Base-by-base conservation (phyloP, 176 grass and related monocot genomes). In the Coix lacrymajobi region DNA sequence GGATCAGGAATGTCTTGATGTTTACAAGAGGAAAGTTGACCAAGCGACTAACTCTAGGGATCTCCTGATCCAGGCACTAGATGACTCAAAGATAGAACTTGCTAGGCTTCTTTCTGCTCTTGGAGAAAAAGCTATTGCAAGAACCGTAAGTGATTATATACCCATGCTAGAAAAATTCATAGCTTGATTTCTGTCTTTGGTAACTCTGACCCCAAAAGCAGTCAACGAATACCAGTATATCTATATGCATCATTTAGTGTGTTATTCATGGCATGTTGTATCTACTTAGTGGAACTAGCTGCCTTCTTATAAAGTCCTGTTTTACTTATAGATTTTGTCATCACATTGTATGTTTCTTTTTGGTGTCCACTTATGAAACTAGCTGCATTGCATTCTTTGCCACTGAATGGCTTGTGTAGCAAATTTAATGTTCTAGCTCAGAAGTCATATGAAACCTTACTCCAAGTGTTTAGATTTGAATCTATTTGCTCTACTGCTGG, bases 11-110 rank as follows among this genome's bases (percentile, higher is more conserved):
- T 99, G 97, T 75, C 83, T 99, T 54, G 97, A 99, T 85, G 97
- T 99, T 40, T 99, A 99, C 89, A 99, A 96, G 85, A 94, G 97
- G 83, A 99, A 99, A 92, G 93, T 99, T 66, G 87, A 99, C 69
- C 91, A 96, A 77, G 97, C 97, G 13, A 87, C 91, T 30, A 79
- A 94, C 73, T 96, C 93, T 10, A 96, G 93, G 88, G 93, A 91
- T 81, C 82, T 88, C 77, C 87, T 99, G 69, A 91, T 99, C 83
- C 97, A 96, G 76, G 89, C 91, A 2, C 82, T 99, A 16, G 97
- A 95, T 67, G 97, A 96, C 87, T 99, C 93, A 5, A 99, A 94
- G 87, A 93, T 95, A 33, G 91, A 99, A 65, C 89, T 99, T 71
- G 85, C 97, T 4, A 93, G 97, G 24, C 91, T 99, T 81, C 91